Evolutionary conservation across 225 moss, liverwort and hornwort species (phyloP), one percentile per base, ranked within the genome.

Genomic region (Anthoceros angustus): DNA sequence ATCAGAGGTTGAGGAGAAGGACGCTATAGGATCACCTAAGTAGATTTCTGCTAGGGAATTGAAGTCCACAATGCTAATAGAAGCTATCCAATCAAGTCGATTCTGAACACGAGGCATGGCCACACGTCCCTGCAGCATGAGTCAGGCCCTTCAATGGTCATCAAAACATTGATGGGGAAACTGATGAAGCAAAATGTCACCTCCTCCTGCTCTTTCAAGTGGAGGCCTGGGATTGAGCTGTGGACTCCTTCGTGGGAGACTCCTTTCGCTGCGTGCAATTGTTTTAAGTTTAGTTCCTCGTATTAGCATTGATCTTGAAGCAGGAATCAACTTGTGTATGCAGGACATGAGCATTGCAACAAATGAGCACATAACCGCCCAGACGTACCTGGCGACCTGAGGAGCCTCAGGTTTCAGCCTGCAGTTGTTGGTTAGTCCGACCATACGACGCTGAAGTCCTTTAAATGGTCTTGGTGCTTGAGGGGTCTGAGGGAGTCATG

Each of bases 171-270:
- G 16, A 55, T 55, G 55, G 23, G 55, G 55, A 55, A 20, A 55
- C n/a, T 55, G 55, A 55, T 55, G 55, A 55, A 55, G 55, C 16
- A 55, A 55, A 55, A 15, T 55, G 55, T 55, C 55, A 18, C 55
- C 55, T 23, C 55, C n/a, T 15, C 32, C 32, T 32, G 1, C 32
- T 32, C 32, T 32, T 32, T 32, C 32, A 32, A 32, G 4, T 32
- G 32, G 1, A 32, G 12, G 18, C 55, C 16, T 18, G 8, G 55
- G n/a, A 4, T 55, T 20, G 55, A 55, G 11, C 45, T 11, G 11
- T 18, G 14, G 23, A 15, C 5, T 55, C 55, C 14, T 55, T 5
- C 55, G 5, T 7, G 18, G 8, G 5, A 9, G n/a, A 7, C 5
- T 55, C 23, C n/a, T 15, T 15, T 55, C 55, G n/a, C 55, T 55